A percentile compares a stretch with the other conserved stretches of the same genome.
These are phyloP conservation scores for Chalciporus sphaerocephalus DNA, from an alignment of 768 basidiomycete genomes.

Conservation along the genomic window DNA sequence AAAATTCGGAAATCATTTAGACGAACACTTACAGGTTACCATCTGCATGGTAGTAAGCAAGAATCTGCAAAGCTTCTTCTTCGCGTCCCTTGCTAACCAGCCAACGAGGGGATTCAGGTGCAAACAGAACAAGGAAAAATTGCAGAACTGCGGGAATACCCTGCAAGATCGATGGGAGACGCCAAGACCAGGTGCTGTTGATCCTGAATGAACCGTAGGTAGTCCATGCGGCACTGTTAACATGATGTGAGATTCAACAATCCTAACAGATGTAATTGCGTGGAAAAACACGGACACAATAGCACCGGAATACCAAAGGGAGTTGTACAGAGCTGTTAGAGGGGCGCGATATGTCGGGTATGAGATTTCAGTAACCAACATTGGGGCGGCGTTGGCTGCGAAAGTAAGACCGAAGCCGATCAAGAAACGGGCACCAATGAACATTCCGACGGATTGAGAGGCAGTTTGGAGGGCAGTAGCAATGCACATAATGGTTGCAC, in stretches of 20 bases:
- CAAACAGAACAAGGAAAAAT: constrained; percentile 59
- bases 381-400: constrained; percentile 72
- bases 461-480: constrained; percentile 69
- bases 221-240: constrained; percentile 68
- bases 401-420: constrained; percentile 77
- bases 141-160: constrained; percentile 66
- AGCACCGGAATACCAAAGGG: constrained; percentile 82
- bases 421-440: constrained; percentile 76
- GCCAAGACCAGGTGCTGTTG: constrained; percentile 70
- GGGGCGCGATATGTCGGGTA: constrained; percentile 80
- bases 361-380: constrained; percentile 82
- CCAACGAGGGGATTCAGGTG: constrained; percentile 84
- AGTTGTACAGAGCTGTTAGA: constrained; percentile 75
- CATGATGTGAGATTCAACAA: background rate
- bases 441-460: constrained; percentile 69
- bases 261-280: too few relatives aligned
- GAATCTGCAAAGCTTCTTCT: constrained; percentile 57
- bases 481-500: constrained; percentile 65
- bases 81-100: constrained; percentile 72
- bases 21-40: constrained; percentile 49
- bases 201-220: constrained; percentile 80
- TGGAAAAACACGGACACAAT: constrained; percentile 53
- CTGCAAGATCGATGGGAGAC: constrained; percentile 74
- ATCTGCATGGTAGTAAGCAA: constrained; percentile 83
- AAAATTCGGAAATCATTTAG: background rate